phyloP scores from a whole-genome alignment of 257 asterid species.

The Asclepias syriaca region DNA sequence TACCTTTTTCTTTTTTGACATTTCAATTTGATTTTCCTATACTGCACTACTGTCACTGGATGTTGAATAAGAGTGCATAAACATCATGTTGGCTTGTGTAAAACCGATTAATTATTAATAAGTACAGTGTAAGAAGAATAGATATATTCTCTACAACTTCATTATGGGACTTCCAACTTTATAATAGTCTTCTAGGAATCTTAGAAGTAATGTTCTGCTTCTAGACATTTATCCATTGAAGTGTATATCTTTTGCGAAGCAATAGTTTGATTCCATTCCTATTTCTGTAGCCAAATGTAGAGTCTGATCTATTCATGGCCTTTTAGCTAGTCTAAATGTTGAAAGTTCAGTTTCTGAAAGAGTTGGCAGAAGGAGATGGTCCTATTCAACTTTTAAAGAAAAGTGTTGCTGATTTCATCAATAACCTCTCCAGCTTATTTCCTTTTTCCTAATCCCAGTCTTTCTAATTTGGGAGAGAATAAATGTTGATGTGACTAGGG shows the following conservation, averaged over 20 bases:
- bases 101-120: not conserved
- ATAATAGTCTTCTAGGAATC: not conserved
- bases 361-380: not conserved
- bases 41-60: not conserved
- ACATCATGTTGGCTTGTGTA: not conserved
- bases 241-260: not conserved
- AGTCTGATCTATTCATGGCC: not conserved
- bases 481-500: not conserved
- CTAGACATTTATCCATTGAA: not conserved
- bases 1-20: not conserved
- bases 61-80: not conserved
- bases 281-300: not conserved
- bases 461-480: not conserved
- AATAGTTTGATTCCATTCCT: not conserved
- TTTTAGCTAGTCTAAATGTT: not conserved
- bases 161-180: not conserved
- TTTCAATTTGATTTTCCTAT: not conserved
- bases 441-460: not conserved
- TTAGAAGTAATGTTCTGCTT: not conserved
- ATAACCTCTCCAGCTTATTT: not conserved
- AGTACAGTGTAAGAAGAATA: not conserved
- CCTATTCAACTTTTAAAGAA: not conserved
- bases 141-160: not conserved
- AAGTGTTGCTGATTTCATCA: not conserved
- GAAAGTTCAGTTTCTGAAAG: no score